phyloP scores from a whole-genome alignment of 2,329 filamentous ascomycete genomes.

The Monilinia laxa region DNA sequence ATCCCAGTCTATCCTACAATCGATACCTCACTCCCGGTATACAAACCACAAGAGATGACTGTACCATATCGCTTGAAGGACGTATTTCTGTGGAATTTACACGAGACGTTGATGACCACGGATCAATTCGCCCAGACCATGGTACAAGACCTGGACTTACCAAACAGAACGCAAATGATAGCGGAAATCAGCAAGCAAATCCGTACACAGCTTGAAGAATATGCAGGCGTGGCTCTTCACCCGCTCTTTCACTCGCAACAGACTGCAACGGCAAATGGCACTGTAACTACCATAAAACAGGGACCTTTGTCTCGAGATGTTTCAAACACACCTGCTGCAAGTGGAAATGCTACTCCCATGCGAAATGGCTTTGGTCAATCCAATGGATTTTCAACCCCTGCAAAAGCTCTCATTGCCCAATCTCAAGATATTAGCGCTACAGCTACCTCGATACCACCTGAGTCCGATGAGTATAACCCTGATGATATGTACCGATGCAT shows the following conservation, averaged over 20 bases:
- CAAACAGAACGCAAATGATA: conserved; percentile 67
- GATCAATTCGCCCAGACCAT: conserved; percentile 92
- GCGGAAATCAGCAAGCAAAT: conserved; percentile 90
- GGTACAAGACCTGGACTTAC: conserved; percentile 90
- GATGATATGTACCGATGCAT: conserved; percentile 95
- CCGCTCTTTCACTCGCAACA: conserved; percentile 75
- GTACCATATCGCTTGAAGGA: conserved; percentile 88
- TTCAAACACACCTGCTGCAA: conserved; percentile 47
- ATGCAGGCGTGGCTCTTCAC: conserved; percentile 89
- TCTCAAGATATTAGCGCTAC: conserved; percentile 62
- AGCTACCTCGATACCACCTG: conserved; percentile 62
- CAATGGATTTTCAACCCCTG: conserved; percentile 50
- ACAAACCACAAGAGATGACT: conserved; percentile 74
- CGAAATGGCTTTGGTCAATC: conserved; percentile 48
- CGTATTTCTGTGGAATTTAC: conserved; percentile 96
- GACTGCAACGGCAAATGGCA: conserved; percentile 38
- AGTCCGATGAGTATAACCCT: conserved; percentile 76
- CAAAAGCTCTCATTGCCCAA: conserved; percentile 45
- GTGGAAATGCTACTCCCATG: conserved; percentile 58
- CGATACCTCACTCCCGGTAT: conserved; percentile 74
- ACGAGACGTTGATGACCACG: conserved; percentile 89
- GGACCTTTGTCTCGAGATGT: conserved; percentile 40
- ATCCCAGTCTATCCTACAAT: conserved; percentile 53
- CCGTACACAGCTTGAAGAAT: conserved; percentile 91
- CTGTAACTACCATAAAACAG: conserved; percentile 40